Percentiles rank a stretch among this genome's conserved stretches.
Conservation (phyloP, 2,329 filamentous ascomycete species). For the Claviceps fusiformis region DNA sequence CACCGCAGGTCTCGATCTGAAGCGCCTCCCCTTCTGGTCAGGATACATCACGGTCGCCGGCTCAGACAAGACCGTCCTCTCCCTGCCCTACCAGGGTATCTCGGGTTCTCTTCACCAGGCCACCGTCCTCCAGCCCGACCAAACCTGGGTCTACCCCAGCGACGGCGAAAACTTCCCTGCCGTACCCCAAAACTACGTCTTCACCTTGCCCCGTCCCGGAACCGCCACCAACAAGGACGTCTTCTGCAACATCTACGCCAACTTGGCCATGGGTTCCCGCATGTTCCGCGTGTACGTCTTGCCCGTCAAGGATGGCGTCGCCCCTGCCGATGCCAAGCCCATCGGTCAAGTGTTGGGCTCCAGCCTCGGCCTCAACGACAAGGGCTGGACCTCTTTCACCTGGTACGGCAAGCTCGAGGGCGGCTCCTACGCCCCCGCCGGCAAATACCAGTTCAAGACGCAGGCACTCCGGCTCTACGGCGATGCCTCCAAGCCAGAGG, state of each 20-base stretch:
- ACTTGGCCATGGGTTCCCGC: constrained; percentile 30
- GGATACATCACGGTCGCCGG: constrained; percentile 16
- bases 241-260: constrained; percentile 5
- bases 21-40: constrained; percentile 7
- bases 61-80: constrained; percentile 22
- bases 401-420: constrained; percentile 33
- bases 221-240: constrained; percentile 12
- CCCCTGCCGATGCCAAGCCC: constrained; percentile 23
- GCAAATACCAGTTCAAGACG: constrained; percentile 33
- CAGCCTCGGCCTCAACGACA: constrained; percentile 22
- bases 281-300: constrained; percentile 29
- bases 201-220: constrained; percentile 25
- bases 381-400: neutral
- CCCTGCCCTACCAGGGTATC: constrained; percentile 28
- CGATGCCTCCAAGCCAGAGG: constrained; percentile 23
- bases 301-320: constrained; percentile 15
- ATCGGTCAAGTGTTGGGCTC: constrained; percentile 26
- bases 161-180: constrained; percentile 12
- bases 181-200: constrained; percentile 21
- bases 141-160: constrained; percentile 16
- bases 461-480: constrained; percentile 36
- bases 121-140: constrained; percentile 8
- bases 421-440: constrained; percentile 31
- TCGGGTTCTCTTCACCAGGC: constrained; percentile 22
- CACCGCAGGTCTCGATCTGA: constrained; percentile 2